Base-by-base conservation (phyloP, 2,329 filamentous ascomycete genomes). In the Epichloe glyceriae region DNA sequence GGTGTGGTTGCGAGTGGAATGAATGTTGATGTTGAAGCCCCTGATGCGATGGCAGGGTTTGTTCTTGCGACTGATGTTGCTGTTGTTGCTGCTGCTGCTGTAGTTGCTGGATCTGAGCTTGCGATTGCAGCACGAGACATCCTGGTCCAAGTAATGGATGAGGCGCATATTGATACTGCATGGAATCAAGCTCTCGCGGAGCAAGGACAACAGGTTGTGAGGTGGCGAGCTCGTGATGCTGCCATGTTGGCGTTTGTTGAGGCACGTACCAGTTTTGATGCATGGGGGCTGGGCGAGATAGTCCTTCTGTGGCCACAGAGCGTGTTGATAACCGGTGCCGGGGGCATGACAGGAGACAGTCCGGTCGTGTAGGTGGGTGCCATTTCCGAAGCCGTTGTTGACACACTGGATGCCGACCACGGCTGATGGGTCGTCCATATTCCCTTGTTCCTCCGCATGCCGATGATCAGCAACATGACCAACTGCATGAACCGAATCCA, bases 121-220 rank as follows among this genome's bases (percentile, higher is more conserved):
- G 46, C 5, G 52, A 49, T 20, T 53, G 49, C 33, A 53, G 34
- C 4, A 51, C 52, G n/a, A 53, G 39, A 20, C 50, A 53, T n/a
- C 52, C 52, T 3, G 52, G 52, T n/a, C 52, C 52, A 26, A 53
- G 12, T 12, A 51, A 30, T 3, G 52, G 52, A 19, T 53, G 52
- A 20, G 52, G 49, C 5, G 40, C 52, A 43, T 53, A 53, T 26
- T 48, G 49, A 30, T 49, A 53, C 14, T 49, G 50, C 46, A 41
- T 38, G 33, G 46, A n/a, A 26, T 53, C 52, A 19, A 53, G 22
- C n/a, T 53, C 52, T 33, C 30, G 26, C 2, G 52, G 52, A 12
- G 46, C 42, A 12, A 49, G 14, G 4, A 47, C 39, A 2, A 41
- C 8, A n/a, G 52, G 42, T 33, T 26, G 49, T 4, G 41, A 34